Conservation (phyloP, 345 rosid genomes). For the Salix exigua region DNA sequence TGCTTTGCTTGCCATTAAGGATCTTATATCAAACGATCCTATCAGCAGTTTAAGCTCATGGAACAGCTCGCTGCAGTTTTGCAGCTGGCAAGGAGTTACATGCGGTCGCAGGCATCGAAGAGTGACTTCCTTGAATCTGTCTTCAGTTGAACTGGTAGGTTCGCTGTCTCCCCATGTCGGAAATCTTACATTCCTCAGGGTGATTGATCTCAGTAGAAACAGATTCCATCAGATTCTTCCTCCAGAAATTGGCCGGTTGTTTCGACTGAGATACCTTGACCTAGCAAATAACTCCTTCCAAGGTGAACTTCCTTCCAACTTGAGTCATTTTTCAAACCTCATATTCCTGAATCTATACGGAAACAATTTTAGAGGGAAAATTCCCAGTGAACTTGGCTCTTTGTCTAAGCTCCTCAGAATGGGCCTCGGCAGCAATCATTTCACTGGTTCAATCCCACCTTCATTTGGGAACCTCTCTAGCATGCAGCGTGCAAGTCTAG, state of each 20-base stretch:
- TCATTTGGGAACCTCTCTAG: neutral
- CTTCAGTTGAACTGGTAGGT: constrained; percentile 14
- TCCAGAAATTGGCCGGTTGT: constrained; percentile 14
- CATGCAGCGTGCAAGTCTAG: neutral
- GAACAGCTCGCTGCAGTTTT: constrained; percentile 1
- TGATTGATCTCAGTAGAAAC: neutral
- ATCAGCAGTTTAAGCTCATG: neutral
- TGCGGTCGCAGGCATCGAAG: constrained; percentile 17
- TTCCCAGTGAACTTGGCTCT: neutral
- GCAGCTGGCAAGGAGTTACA: constrained; percentile 25
- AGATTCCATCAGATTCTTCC: constrained; percentile 1
- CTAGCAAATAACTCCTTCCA: neutral
- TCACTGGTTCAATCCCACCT: neutral
- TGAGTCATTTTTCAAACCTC: no score
- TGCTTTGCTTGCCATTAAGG: neutral
- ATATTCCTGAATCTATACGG: no score
- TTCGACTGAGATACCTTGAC: neutral
- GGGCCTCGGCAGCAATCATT: neutral
- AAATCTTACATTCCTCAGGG: constrained; percentile 8
- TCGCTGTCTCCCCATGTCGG: constrained; percentile 23
- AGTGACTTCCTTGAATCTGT: neutral
- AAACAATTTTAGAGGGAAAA: neutral
- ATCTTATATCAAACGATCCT: neutral
- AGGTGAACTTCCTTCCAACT: constrained; percentile 11
- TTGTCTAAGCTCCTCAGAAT: neutral